A percentile compares a stretch with the other conserved stretches of the same genome.
phyloP scores from a whole-genome alignment of 2,329 filamentous ascomycete species.

The Apiospora phragmitis region DNA sequence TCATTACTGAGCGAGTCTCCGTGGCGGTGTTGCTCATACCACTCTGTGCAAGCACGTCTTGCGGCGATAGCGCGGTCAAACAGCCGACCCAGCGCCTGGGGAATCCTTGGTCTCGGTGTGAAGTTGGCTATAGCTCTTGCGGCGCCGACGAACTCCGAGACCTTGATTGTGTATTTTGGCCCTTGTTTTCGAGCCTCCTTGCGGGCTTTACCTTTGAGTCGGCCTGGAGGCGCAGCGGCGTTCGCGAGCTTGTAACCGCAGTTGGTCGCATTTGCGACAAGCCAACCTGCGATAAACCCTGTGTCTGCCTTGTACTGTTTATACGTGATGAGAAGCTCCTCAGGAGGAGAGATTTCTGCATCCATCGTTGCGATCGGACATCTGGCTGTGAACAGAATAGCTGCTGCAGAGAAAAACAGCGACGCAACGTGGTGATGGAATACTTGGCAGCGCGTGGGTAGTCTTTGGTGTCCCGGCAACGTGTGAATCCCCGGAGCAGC shows the following conservation, averaged over 20 bases:
- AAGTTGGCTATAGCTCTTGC: background rate
- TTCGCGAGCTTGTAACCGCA: background rate
- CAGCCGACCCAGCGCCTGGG: constrained; percentile 17
- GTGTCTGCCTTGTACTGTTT: background rate
- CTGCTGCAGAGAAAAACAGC: too few relatives aligned
- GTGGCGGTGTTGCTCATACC: background rate
- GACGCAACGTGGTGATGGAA: too few relatives aligned
- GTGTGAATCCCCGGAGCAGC: too few relatives aligned
- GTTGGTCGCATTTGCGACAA: background rate
- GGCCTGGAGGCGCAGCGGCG: background rate
- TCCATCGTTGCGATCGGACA: too few relatives aligned
- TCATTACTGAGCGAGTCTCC: constrained; percentile 2
- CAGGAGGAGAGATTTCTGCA: background rate
- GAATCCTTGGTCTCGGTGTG: background rate
- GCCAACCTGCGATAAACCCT: background rate
- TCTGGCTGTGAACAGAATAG: too few relatives aligned
- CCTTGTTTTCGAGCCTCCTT: background rate
- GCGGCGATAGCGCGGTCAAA: constrained; percentile 12
- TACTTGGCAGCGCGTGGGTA: too few relatives aligned
- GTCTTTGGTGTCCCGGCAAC: too few relatives aligned
- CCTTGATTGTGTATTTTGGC: background rate
- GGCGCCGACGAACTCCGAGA: background rate
- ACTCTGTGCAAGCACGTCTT: background rate
- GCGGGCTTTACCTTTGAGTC: background rate
- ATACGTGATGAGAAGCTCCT: background rate